Base-by-base conservation (phyloP, 1,284 basidiomycete genomes). In the Kalmanozyma brasiliensis region DNA sequence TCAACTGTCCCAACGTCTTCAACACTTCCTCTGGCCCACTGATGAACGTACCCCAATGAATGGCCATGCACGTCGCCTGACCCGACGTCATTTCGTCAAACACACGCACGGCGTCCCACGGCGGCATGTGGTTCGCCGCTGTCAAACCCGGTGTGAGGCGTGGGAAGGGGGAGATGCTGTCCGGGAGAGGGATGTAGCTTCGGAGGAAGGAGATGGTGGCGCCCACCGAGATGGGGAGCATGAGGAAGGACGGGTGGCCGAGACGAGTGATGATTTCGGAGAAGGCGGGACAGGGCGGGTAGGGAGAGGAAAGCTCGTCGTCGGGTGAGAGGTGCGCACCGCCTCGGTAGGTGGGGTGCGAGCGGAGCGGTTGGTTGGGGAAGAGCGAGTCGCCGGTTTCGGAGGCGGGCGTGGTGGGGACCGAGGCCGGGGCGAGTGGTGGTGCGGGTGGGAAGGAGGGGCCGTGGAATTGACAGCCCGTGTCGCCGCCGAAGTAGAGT, bases 191-290 rank as follows among this genome's bases (percentile, higher is more conserved):
- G 10, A 80, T 65, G 45, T 76, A 80, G 3, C 66, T 70, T 16
- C 78, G 74, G 4, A 81, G 17, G 34, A 77, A 81, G 0, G 72
- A 74, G 46, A 78, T 68, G 22, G 79, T 79, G 8, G 79, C 78
- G 17, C 79, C 79, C 2, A 81, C 78, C n/a, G 68, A 66, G 51
- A 81, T 71, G 23, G 79, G 79, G 6, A 81, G 69, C 52, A 81
- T 63, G 24, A 65, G 38, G 23, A 79, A 61, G 16, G 71, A 49
- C 6, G 79, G 75, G 17, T 34, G 23, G n/a, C 77, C 78, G 5
- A 80, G 38, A 3, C 63, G 53, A 8, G 40, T 17, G 8, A 63
- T 45, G 32, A 80, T 72, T 35, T 80, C 68, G 10, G 45, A 44
- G 40, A 81, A 81, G 2, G 77, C 77, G 8, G 79, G 79, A 47